Evolutionary conservation across 2,329 filamentous ascomycete genomes (phyloP), one percentile per base, ranked within the genome.

Genomic region (Coleophoma crateriformis): DNA sequence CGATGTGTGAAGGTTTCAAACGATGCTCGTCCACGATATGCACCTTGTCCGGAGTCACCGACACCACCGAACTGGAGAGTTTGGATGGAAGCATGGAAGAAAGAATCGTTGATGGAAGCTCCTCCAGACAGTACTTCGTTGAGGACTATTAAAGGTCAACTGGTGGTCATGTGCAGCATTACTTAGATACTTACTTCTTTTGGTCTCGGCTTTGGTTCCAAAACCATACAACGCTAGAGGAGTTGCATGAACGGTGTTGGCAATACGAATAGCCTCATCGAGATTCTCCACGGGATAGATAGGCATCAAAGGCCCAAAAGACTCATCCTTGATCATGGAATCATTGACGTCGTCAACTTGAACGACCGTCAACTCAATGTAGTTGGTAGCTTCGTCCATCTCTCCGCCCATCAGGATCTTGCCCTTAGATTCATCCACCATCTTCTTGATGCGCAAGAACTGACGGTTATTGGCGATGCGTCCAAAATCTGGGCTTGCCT

Each of bases 291-390:
- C 85, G 0, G 90, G 79, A 48, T 95, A 72, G 54, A 97, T 82
- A 54, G 88, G 85, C 58, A 95, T 90, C 52, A 96, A 77, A n/a
- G 94, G 94, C 7, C 92, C 94, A 65, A 99, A 99, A 40, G 85
- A 89, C 72, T 99, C 94, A 55, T 95, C 82, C 20, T 73, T 71
- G 63, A 96, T 79, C 68, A 96, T 81, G 7, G 85, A 78, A 69
- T 96, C 92, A 45, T 91, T 78, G 14, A 79, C 65, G 54, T 82
- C 83, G 57, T 88, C 77, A 35, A 96, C 86, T 53, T 89, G 77
- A n/a, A 99, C 84, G n/a, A 92, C 83, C 0, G 94, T 99, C 1
- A 91, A 89, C 66, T 92, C 90, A 59, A 99, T 94, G 69, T 87
- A 96, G 45, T 87, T 82, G 33, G 89, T 79, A 34, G 78, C 74